Evolutionary conservation across 768 basidiomycete genomes (phyloP).

Genomic region (Collybia mongolica): DNA sequence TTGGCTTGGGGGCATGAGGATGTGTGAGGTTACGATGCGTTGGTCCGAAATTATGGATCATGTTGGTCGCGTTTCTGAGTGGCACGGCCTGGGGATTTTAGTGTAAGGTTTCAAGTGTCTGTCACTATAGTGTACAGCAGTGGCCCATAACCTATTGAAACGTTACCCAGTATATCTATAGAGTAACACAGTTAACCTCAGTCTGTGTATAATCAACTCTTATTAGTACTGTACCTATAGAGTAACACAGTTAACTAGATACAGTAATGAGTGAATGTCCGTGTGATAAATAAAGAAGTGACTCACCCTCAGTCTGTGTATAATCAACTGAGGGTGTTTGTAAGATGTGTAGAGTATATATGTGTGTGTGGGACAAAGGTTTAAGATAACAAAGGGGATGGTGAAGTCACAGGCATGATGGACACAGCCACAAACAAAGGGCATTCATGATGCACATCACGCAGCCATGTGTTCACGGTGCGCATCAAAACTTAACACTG

Average conservation of each 20-base stretch:
- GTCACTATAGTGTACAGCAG: neutral
- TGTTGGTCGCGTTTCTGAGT: neutral
- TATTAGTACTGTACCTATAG: constrained; percentile 1
- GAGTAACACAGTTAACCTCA: neutral
- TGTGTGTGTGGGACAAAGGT: no score
- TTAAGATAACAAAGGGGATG: no score
- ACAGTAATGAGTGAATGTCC: neutral
- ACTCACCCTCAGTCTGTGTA: no score
- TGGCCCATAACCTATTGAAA: constrained; percentile 20
- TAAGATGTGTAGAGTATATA: no score
- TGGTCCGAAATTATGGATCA: neutral
- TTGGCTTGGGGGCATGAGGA: neutral
- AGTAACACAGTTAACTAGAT: neutral
- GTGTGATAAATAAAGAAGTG: no score
- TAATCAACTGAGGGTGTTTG: no score
- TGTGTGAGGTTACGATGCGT: neutral
- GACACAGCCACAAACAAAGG: no score
- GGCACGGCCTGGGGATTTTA: neutral
- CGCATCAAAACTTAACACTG: no score
- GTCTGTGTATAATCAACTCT: neutral
- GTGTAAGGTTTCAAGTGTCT: neutral
- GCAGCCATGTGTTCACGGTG: no score
- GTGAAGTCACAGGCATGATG: no score
- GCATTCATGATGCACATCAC: no score
- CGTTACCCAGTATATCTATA: neutral